Base-by-base conservation (phyloP, 192 early-diverging fungal species). In the Spizellomyces punctatus region DNA sequence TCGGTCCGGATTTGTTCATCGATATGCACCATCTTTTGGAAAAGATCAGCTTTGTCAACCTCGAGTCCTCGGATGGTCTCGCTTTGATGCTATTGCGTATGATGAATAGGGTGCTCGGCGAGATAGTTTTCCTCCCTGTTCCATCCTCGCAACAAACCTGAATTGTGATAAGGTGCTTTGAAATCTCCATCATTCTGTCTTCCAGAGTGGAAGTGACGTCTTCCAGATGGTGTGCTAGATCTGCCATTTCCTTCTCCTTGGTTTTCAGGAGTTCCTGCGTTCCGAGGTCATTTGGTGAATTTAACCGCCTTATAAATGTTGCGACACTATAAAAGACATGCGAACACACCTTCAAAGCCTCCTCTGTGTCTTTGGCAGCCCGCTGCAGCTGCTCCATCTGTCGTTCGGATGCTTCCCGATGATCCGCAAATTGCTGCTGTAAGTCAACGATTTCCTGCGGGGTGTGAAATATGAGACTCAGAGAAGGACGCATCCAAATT, bases 151-250 rank as follows among this genome's bases (percentile, higher is more conserved):
- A n/a, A 19, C 71, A 22, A 6, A 75, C 76, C 63, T 78, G 73
- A 50, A 78, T 78, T 1, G 66, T 76, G 16, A 46, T 45, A 8
- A 63, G 19, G 27, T 72, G 55, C n/a, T 55, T 52, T n/a, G 7
- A 44, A 54, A 75, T 46, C 22, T 54, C 58, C 44, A 47, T 45
- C 9, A 46, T 64, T 46, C 64, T 21, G 8, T 63, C 72, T 64
- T 96, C 88, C 21, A 94, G 81, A 0, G 71, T 67, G 10, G 82
- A 22, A 22, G 79, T 78, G 21, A 77, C 79, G 0, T 82, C 82
- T 42, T 83, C 64, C 0, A 95, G 88, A 7, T 88, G 72, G 4
- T 60, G 71, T n/a, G 74, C 83, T 45, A 79, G 78, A 50, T 86
- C 81, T 55, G 81, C 64, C 14, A 83, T 65, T 21, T 71, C 66